Evolutionary conservation across 2,329 filamentous ascomycete genomes (phyloP).

Genomic region (Colletotrichum simmondsii): DNA sequence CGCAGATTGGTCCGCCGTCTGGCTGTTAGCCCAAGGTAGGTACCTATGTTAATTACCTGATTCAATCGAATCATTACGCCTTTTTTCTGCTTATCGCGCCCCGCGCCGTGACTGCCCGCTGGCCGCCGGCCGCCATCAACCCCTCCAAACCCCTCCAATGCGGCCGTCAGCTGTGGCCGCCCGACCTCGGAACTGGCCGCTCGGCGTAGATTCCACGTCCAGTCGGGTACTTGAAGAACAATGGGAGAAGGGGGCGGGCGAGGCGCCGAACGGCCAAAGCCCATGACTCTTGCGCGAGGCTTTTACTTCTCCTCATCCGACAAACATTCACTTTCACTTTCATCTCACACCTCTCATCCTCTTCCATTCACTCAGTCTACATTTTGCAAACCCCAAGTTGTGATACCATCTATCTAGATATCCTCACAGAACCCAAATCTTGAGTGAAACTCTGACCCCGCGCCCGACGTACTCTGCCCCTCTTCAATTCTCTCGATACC

Average conservation of each 20-base stretch:
- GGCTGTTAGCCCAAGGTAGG: constrained; percentile 9
- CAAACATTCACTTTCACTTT: neutral
- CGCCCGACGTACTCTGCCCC: neutral
- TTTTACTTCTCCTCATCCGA: constrained; percentile 3
- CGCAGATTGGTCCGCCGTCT: constrained; percentile 14
- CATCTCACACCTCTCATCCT: neutral
- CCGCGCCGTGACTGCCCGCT: neutral
- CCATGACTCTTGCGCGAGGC: constrained; percentile 8
- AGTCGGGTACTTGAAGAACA: neutral
- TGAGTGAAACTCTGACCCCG: neutral
- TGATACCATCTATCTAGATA: neutral
- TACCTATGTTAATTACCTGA: constrained; percentile 5
- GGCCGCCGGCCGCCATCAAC: constrained; percentile 24
- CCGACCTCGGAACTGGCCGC: constrained; percentile 47
- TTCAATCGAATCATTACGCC: constrained; percentile 23
- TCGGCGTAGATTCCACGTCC: constrained; percentile 28
- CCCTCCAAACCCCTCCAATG: neutral
- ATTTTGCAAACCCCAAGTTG: neutral
- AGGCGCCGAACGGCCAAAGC: neutral
- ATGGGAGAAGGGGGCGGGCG: neutral
- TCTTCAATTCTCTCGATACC: constrained; percentile 14
- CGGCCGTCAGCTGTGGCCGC: constrained; percentile 26
- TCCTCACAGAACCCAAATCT: neutral
- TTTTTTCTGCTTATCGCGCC: constrained; percentile 26
- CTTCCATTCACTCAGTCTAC: neutral